These are phyloP conservation scores for Pyrus pyrifolia DNA, from an alignment of 306 rosid species.

Conservation along the genomic window DNA sequence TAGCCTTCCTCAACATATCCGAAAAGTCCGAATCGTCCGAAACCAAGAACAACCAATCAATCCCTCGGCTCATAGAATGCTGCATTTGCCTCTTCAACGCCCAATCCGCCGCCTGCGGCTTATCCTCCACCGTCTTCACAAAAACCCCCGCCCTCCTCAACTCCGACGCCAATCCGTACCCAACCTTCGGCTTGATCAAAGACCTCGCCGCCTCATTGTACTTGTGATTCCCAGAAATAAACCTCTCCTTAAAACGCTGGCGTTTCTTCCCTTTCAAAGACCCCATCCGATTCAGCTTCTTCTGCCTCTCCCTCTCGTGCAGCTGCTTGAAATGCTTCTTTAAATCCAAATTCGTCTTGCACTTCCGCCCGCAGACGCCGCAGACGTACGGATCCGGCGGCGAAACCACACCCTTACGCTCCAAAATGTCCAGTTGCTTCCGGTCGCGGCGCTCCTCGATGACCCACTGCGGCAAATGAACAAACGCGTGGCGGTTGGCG, in stretches of 20 bases:
- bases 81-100: conserved; percentile 79
- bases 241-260: conserved; percentile 53
- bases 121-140: conserved; percentile 79
- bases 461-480: conserved; percentile 73
- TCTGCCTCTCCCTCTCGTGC: conserved; percentile 68
- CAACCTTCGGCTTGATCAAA: conserved; percentile 46
- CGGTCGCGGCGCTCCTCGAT: conserved; percentile 51
- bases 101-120: conserved; percentile 89
- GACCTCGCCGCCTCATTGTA: conserved; percentile 62
- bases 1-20: conserved; percentile 70
- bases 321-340: conserved; percentile 66
- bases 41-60: conserved; percentile 78
- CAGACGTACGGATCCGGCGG: conserved; percentile 58
- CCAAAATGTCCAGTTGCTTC: conserved; percentile 46
- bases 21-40: conserved; percentile 81
- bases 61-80: conserved; percentile 73
- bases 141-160: conserved; percentile 78
- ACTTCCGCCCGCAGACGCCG: conserved; percentile 61
- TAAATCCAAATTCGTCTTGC: conserved; percentile 50
- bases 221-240: conserved; percentile 46
- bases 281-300: conserved; percentile 47
- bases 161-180: conserved; percentile 73
- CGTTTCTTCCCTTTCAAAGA: conserved; percentile 62
- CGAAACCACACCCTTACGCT: conserved; percentile 44
- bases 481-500: conserved; percentile 77